These are phyloP conservation scores for Populus davidiana DNA, from an alignment of 345 rosid species.

Conservation along the genomic window DNA sequence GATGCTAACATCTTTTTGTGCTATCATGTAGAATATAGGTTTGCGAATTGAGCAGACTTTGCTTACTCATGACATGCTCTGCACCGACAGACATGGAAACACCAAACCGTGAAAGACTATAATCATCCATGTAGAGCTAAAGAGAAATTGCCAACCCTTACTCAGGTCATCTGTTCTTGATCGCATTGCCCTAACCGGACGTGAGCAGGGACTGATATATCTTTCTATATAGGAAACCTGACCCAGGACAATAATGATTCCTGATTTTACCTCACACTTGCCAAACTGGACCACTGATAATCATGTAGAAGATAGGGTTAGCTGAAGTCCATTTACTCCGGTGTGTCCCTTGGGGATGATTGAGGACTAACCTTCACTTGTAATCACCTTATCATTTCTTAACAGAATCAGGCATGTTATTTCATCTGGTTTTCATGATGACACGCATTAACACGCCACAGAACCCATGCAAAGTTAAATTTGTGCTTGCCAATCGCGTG, in stretches of 20 bases:
- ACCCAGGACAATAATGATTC: neutral
- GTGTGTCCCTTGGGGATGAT: neutral
- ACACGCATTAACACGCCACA: neutral
- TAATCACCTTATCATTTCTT: neutral
- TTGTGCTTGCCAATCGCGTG: neutral
- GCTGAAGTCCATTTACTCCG: neutral
- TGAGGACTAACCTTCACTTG: neutral
- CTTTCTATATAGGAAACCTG: neutral
- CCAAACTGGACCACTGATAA: neutral
- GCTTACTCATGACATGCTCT: neutral
- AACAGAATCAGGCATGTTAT: neutral
- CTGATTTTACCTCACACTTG: neutral
- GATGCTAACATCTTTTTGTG: conserved; percentile 2
- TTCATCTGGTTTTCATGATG: neutral
- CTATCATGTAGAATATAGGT: neutral
- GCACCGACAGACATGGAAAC: neutral
- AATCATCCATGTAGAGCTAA: neutral
- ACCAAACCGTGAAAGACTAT: neutral
- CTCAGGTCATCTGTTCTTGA: neutral
- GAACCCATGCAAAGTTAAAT: neutral
- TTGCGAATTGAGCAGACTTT: neutral
- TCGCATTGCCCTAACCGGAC: neutral
- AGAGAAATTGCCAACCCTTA: neutral
- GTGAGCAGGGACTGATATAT: neutral
- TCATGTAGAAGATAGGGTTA: neutral